Evolutionary conservation across 2,329 filamentous ascomycete species (phyloP), one percentile per base, ranked within the genome.

Genomic region (Stenocarpella maydis): DNA sequence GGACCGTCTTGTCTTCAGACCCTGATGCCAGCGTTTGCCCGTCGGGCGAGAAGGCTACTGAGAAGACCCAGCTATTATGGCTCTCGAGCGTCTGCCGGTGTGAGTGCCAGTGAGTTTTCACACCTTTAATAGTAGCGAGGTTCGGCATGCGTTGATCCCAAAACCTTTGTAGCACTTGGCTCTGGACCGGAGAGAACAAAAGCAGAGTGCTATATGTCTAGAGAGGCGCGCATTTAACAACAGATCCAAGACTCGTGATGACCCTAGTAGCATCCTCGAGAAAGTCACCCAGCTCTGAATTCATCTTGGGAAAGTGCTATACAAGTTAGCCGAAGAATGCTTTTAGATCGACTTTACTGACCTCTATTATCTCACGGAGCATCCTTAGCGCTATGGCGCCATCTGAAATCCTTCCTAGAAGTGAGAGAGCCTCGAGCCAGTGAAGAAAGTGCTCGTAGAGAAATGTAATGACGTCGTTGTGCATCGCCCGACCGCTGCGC

Each of bases 21-120:
- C 45, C 61, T 21, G 68, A 65, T n/a, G 60, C 68, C 7, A 69
- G 26, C 26, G 21, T 41, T 5, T 24, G 17, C 19, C 41, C 52
- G 53, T 66, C 50, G 37, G 37, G 63, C 41, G 69, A 71, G 49
- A 65, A 68, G 28, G 55, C 55, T 4, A 68, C 34, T 7, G 49
- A 52, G 14, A 1, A 17, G 50, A 72, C 69, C 19, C 4, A 53
- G 37, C 21, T 19, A 28, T 21, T 65, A 65, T 74, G 71, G 65
- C 72, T 71, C 69, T 73, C 69, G 43, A 75, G 72, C 31, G 70
- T 74, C 60, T 73, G 69, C 17, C 74, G 28, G 21, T 67, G 70
- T 1, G 64, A 63, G 65, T 53, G 41, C 71, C 61, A 71, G 7
- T 47, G n/a, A 24, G 43, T 24, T 47, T 47, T 47, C 4, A 6